Evolutionary conservation across 2,329 filamentous ascomycete genomes (phyloP).

Genomic region (Lachnellula hyalina): DNA sequence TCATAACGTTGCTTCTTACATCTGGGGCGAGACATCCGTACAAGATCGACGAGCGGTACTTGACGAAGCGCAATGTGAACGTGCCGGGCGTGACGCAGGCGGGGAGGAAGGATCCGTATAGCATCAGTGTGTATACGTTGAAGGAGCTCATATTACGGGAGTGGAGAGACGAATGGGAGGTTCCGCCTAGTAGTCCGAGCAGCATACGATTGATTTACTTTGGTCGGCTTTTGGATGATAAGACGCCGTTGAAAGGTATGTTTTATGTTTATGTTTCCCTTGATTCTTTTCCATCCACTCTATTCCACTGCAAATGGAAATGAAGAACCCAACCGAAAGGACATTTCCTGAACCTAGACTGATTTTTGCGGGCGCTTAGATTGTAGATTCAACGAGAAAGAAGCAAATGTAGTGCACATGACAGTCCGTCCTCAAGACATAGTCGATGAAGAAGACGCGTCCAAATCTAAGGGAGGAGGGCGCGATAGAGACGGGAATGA

Average conservation of each 20-base stretch:
- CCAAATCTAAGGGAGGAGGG: slow-evolving; percentile 26
- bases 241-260: slow-evolving; percentile 76
- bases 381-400: slow-evolving; percentile 69
- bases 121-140: slow-evolving; percentile 86
- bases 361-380: slow-evolving; percentile 44
- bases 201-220: slow-evolving; percentile 90
- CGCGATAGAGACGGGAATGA: slow-evolving; percentile 50
- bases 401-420: slow-evolving; percentile 89
- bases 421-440: slow-evolving; percentile 81
- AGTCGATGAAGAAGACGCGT: slow-evolving; percentile 60
- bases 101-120: slow-evolving; percentile 70
- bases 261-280: slow-evolving; percentile 9
- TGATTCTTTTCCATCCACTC: background rate
- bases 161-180: slow-evolving; percentile 90
- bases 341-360: background rate
- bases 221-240: slow-evolving; percentile 86
- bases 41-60: slow-evolving; percentile 81
- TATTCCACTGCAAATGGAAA: background rate
- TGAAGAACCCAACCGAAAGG: background rate
- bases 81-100: slow-evolving; percentile 60
- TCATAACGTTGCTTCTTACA: slow-evolving; percentile 78
- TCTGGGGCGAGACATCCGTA: slow-evolving; percentile 83
- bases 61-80: slow-evolving; percentile 72
- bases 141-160: slow-evolving; percentile 92
- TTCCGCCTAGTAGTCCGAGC: slow-evolving; percentile 77